Evolutionary conservation across 768 basidiomycete genomes (phyloP), one percentile per base, ranked within the genome.

Genomic region (Terana coerulea): DNA sequence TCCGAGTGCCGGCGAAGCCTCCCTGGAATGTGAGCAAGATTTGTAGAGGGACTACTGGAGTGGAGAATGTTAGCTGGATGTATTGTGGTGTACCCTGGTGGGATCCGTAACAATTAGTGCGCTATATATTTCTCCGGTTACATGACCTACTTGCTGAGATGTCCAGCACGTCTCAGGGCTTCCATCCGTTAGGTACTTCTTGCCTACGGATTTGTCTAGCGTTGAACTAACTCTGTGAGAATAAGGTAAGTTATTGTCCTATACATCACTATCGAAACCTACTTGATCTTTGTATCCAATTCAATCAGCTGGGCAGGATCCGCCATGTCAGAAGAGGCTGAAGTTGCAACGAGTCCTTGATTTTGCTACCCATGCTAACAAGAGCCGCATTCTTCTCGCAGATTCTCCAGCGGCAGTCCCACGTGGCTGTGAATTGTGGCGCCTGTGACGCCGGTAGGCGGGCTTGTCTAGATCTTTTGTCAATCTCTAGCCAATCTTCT

Each of bases 131-230:
- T 31, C n/a, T n/a, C n/a, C n/a, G n/a, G n/a, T n/a, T 17, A 4
- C 9, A 19, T 24, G 12, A 22, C 49, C 40, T 52, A 86, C 88
- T 76, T 87, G 85, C 66, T 84, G 83, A 14, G 88, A 90, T 21
- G 87, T 84, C 88, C 89, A 91, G 64, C 89, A 91, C 7, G 88
- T 91, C 64, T 88, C 89, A 48, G 82, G 79, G 57, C 72, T 86
- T 22, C 75, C 72, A 60, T 91, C 89, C 25, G 81, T 75, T 19
- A 91, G 74, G 62, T 80, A 66, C 62, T 83, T 86, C 69, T 87
- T 91, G 17, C 80, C 80, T 12, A 76, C 80, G 3, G 82, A 77
- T 65, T 86, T 90, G 64, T 90, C 85, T 12, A 90, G 70, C 4
- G 83, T 83, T 29, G 89, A 90, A 67, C 86, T 90, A 60, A 91